Percentiles rank a stretch among this genome's conserved stretches.
Evolutionary conservation across 257 asterid genomes (phyloP).

Genomic region (Ilex asprella): DNA sequence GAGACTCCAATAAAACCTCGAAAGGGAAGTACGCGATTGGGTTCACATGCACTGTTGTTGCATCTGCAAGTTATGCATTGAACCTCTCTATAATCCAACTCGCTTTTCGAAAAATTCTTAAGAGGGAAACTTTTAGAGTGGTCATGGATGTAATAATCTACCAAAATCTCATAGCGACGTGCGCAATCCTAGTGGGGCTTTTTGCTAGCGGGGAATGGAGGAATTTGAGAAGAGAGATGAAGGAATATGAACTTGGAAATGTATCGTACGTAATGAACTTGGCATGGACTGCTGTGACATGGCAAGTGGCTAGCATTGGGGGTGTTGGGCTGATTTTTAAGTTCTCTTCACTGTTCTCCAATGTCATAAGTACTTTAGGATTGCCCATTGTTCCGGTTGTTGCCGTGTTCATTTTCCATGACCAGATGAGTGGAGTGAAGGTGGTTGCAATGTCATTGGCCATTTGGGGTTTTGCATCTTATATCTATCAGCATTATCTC

Average conservation of each 20-base stretch:
- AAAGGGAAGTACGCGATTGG: slow-evolving; percentile 19
- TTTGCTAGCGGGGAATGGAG: slow-evolving; percentile 45
- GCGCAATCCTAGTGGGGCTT: slow-evolving; percentile 15
- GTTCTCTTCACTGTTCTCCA: no score
- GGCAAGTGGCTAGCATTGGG: no score
- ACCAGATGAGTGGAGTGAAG: slow-evolving; percentile 9
- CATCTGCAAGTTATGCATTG: slow-evolving; percentile 31
- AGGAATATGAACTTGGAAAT: slow-evolving; percentile 25
- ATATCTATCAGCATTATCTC: no score
- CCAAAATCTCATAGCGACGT: slow-evolving; percentile 26
- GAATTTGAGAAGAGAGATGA: slow-evolving; percentile 28
- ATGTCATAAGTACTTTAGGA: slow-evolving; percentile 17
- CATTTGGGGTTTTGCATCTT: slow-evolving; percentile 12
- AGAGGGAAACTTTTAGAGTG: no score
- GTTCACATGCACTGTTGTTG: slow-evolving; percentile 29
- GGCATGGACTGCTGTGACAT: no score
- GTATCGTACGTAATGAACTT: slow-evolving; percentile 21
- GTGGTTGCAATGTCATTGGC: slow-evolving; percentile 12
- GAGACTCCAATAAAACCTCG: slow-evolving; percentile 2
- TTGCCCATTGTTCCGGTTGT: slow-evolving; percentile 15
- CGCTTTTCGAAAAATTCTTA: slow-evolving; percentile 27
- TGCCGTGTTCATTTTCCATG: slow-evolving; percentile 19
- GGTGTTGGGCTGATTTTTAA: no score
- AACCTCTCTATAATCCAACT: slow-evolving; percentile 24
- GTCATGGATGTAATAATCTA: slow-evolving; percentile 11